Percentiles rank a stretch among this genome's conserved stretches.
Evolutionary conservation across 1,139 yeast genomes (phyloP).

Genomic region (Zhuliangozyma blackwelliae): DNA sequence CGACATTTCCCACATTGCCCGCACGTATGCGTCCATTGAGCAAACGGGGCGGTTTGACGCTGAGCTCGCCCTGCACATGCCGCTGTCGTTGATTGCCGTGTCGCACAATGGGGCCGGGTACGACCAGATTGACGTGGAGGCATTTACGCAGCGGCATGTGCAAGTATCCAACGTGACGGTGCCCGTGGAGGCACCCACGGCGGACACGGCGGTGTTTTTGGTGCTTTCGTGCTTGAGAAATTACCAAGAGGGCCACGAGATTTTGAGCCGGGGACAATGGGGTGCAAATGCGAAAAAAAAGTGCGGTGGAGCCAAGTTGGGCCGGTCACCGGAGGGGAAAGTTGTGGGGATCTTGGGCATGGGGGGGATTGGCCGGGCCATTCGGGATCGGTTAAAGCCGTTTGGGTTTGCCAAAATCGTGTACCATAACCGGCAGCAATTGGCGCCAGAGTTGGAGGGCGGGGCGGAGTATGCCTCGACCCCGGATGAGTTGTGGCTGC

Average conservation of each 20-base stretch:
- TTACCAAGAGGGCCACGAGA: conserved; percentile 44
- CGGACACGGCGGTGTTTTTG: conserved; percentile 71
- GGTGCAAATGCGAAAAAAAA: conserved; percentile 15
- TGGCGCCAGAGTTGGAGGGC: conserved; percentile 51
- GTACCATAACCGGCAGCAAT: conserved; percentile 57
- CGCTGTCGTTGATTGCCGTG: conserved; percentile 57
- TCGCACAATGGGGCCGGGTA: conserved; percentile 93
- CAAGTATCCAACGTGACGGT: conserved; percentile 72
- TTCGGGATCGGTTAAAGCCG: conserved; percentile 57
- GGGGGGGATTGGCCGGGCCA: conserved; percentile 76
- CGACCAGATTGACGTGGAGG: conserved; percentile 67
- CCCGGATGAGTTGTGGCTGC: conserved; percentile 50
- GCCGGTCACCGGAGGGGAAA: conserved; percentile 55
- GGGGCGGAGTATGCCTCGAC: conserved; percentile 50
- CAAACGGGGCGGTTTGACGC: conserved; percentile 74
- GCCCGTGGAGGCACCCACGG: conserved; percentile 76
- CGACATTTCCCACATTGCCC: conserved; percentile 45
- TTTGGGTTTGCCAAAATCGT: conserved; percentile 59
- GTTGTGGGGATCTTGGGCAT: conserved; percentile 67
- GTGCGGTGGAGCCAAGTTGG: conserved; percentile 23
- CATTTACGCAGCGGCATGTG: conserved; percentile 46
- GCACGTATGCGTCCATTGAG: conserved; percentile 45
- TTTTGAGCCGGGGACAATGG: conserved; percentile 59
- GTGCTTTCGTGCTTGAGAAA: conserved; percentile 66
- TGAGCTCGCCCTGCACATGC: conserved; percentile 60